phyloP scores from a whole-genome alignment of 176 grass and related monocot genomes.

The Thalia dealbata region DNA sequence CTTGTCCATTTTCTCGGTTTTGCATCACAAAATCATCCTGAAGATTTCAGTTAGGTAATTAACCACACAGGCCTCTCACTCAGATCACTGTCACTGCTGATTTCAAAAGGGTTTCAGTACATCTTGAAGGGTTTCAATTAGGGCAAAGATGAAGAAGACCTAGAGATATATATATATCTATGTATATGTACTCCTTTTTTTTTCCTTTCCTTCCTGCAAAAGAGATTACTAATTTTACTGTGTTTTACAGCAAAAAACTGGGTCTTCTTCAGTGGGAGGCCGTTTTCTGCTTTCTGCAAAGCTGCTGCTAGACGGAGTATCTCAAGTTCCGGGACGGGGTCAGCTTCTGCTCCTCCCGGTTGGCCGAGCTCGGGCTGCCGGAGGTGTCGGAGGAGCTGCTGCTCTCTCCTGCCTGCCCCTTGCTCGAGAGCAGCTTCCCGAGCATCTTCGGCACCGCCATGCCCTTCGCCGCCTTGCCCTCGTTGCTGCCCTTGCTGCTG shows the following conservation, averaged over 20 bases:
- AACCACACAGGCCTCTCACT: too few relatives aligned
- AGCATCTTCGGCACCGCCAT: constrained; percentile 35
- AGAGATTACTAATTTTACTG: background rate
- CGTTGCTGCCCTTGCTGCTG: constrained; percentile 17
- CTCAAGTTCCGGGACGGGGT: constrained; percentile 36
- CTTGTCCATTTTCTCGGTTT: too few relatives aligned
- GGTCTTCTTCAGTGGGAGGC: background rate
- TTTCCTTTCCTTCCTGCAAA: too few relatives aligned
- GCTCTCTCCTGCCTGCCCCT: constrained; percentile 35
- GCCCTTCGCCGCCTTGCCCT: constrained; percentile 34
- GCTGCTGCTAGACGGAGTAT: constrained; percentile 30
- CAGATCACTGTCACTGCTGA: background rate
- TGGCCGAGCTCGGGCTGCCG: constrained; percentile 42
- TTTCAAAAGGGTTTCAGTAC: background rate
- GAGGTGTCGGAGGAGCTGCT: constrained; percentile 68
- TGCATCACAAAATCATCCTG: too few relatives aligned
- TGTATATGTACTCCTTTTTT: too few relatives aligned
- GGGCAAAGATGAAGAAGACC: background rate
- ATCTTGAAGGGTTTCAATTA: background rate
- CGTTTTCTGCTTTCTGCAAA: background rate
- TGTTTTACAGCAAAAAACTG: background rate
- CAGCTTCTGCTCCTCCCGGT: constrained; percentile 38
- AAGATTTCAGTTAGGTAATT: too few relatives aligned
- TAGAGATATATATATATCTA: too few relatives aligned
- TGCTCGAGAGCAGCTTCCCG: constrained; percentile 46